Percentiles rank a stretch among this genome's conserved stretches.
These are phyloP conservation scores for Aspergillus panamensis DNA, from an alignment of 495 filamentous ascomycete genomes.

Conservation along the genomic window DNA sequence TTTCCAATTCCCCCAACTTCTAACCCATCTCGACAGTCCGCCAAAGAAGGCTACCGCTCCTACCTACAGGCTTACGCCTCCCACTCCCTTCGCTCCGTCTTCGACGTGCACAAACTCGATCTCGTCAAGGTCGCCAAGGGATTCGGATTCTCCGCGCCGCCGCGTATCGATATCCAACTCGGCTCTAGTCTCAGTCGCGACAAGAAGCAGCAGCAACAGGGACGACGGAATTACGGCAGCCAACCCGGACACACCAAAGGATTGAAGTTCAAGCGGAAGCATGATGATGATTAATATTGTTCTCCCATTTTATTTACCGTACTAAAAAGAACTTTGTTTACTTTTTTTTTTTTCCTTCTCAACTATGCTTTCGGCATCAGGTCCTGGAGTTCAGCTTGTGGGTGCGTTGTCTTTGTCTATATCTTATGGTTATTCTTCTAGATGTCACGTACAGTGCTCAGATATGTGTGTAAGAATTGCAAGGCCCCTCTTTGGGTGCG, in stretches of 20 bases:
- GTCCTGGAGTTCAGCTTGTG: neutral
- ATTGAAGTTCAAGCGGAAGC: constrained; percentile 45
- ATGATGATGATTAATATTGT: constrained; percentile 16
- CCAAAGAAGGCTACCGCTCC: constrained; percentile 70
- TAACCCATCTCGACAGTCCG: constrained; percentile 39
- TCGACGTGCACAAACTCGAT: constrained; percentile 91
- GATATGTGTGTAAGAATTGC: neutral
- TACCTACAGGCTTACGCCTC: constrained; percentile 95
- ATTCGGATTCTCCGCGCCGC: constrained; percentile 88
- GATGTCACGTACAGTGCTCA: neutral
- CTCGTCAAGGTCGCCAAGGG: constrained; percentile 89
- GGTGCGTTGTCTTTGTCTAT: neutral
- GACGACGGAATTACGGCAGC: constrained; percentile 77
- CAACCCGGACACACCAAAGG: constrained; percentile 49
- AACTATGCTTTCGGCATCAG: neutral
- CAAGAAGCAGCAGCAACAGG: constrained; percentile 71
- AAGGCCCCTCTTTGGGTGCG: too few relatives aligned
- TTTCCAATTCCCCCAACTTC: constrained; percentile 17
- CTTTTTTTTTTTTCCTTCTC: neutral
- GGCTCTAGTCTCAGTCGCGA: constrained; percentile 83
- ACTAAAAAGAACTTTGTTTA: neutral
- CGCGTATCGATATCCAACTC: constrained; percentile 82
- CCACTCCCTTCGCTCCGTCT: constrained; percentile 84
- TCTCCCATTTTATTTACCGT: neutral
- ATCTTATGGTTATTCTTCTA: neutral